Evolutionary conservation across 257 asterid species (phyloP).

Genomic region (Plantago major): DNA sequence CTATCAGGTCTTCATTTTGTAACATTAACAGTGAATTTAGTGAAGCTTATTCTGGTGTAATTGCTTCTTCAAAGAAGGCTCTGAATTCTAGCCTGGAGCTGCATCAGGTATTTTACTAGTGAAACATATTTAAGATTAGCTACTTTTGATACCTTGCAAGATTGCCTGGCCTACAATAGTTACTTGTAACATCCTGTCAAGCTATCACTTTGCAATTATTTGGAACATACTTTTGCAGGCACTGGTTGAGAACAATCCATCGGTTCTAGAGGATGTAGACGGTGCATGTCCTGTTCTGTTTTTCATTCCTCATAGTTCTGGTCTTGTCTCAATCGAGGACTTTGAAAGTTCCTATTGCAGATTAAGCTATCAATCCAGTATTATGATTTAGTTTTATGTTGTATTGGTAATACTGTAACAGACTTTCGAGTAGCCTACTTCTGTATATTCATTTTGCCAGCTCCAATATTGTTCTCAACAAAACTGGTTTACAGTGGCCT

Average conservation of each 20-base stretch:
- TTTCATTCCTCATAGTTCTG: neutral
- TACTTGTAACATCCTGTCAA: neutral
- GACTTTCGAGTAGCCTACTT: neutral
- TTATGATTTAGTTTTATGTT: too few relatives aligned
- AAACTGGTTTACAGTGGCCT: too few relatives aligned
- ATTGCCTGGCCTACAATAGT: neutral
- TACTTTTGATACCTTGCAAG: constrained; percentile 13
- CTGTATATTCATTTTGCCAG: neutral
- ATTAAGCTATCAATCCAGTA: too few relatives aligned
- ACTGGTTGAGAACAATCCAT: constrained; percentile 65
- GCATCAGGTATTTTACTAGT: constrained; percentile 86
- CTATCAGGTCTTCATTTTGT: constrained; percentile 60
- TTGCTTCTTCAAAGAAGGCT: constrained; percentile 67
- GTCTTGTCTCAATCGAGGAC: neutral
- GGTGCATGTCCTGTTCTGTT: constrained; percentile 37
- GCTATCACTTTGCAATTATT: constrained; percentile 7
- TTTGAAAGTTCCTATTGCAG: neutral
- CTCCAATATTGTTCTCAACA: neutral
- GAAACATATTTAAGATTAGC: constrained; percentile 20
- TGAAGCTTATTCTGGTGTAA: constrained; percentile 74
- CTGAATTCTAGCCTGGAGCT: constrained; percentile 66
- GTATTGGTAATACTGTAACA: too few relatives aligned
- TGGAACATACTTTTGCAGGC: constrained; percentile 44
- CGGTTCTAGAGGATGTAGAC: constrained; percentile 47
- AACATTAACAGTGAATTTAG: constrained; percentile 35